phyloP scores from a whole-genome alignment of 2,329 filamentous ascomycete species.

The Penicillium concentricum region DNA sequence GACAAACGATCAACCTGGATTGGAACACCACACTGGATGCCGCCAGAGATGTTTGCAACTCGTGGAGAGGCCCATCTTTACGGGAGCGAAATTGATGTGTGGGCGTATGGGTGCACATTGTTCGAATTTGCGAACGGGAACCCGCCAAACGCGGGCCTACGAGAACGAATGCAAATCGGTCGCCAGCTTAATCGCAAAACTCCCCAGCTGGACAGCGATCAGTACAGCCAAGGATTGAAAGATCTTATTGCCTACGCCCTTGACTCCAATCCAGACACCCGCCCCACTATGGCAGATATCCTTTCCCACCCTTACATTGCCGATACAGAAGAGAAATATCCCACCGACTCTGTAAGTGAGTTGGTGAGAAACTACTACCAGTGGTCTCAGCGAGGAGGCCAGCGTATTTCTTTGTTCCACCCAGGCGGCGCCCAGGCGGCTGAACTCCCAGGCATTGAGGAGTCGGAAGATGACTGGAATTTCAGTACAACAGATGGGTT shows the following conservation, averaged over 20 bases:
- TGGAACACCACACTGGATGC: constrained; percentile 67
- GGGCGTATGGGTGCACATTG: constrained; percentile 52
- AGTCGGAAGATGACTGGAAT: constrained; percentile 59
- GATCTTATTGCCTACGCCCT: constrained; percentile 47
- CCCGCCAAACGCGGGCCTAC: constrained; percentile 49
- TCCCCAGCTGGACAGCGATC: constrained; percentile 43
- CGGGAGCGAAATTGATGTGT: constrained; percentile 52
- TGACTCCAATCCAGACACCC: constrained; percentile 43
- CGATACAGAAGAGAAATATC: constrained; percentile 44
- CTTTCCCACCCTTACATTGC: constrained; percentile 48
- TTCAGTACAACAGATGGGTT: constrained; percentile 65
- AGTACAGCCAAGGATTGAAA: constrained; percentile 46
- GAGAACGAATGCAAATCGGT: constrained; percentile 49
- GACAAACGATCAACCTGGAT: constrained; percentile 65
- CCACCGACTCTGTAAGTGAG: constrained; percentile 45
- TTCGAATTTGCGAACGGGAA: constrained; percentile 52
- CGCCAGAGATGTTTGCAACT: constrained; percentile 56
- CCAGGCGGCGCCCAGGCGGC: constrained; percentile 59
- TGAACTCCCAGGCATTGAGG: constrained; percentile 47
- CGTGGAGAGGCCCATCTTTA: constrained; percentile 44
- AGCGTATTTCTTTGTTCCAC: constrained; percentile 58
- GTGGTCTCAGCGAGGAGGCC: constrained; percentile 50
- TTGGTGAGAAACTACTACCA: constrained; percentile 50
- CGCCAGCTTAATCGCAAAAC: constrained; percentile 44
- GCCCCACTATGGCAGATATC: constrained; percentile 49